These are phyloP conservation scores for Aurantiochytrium sp. DNA, from an alignment of 108 stramenopile genomes.

Conservation along the genomic window DNA sequence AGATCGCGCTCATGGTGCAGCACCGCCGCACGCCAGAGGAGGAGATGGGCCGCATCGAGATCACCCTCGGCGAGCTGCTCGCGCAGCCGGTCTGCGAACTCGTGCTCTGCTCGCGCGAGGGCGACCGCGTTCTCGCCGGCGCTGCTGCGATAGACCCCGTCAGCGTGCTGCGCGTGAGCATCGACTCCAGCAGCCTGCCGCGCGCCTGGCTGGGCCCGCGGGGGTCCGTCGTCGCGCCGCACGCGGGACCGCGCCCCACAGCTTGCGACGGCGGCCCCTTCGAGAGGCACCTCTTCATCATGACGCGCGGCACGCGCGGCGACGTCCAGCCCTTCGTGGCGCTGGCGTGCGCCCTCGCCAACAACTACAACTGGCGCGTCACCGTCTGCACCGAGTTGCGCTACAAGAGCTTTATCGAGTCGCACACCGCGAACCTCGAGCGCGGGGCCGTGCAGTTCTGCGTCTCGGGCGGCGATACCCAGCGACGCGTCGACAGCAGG, in stretches of 20 bases:
- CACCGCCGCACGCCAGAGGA: background rate
- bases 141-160: background rate
- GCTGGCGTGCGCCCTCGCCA: background rate
- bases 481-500: background rate
- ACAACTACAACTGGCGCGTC: slow-evolving; percentile 2
- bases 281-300: background rate
- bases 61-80: background rate
- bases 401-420: background rate
- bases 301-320: slow-evolving; percentile 32
- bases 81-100: background rate
- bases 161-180: background rate
- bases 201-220: background rate
- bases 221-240: background rate
- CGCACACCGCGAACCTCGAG: background rate
- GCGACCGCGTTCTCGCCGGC: background rate
- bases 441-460: background rate
- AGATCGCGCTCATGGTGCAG: background rate
- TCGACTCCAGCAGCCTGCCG: background rate
- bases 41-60: background rate
- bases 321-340: slow-evolving; percentile 36
- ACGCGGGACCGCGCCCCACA: background rate
- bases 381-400: slow-evolving; percentile 18
- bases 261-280: background rate
- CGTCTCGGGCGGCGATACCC: background rate
- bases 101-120: background rate